Conservation (phyloP, 345 rosid genomes). For the Carallia pectinifolia region DNA sequence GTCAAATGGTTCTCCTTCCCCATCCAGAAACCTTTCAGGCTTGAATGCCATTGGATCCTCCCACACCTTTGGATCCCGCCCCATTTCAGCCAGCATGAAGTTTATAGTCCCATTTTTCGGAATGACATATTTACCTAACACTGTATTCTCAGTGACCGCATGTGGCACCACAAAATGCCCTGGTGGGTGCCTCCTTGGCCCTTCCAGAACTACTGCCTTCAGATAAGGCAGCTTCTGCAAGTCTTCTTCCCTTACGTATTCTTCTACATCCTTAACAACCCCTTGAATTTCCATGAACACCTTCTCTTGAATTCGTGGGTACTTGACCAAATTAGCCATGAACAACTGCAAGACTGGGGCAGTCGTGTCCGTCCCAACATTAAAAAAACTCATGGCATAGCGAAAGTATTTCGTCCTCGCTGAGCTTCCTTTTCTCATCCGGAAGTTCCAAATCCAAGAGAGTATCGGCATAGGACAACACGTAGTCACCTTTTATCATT, state of each 20-base stretch:
- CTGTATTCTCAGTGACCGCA: constrained; percentile 8
- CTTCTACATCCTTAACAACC: no score
- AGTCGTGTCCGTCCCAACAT: constrained; percentile 17
- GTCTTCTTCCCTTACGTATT: no score
- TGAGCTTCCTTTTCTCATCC: constrained; percentile 19
- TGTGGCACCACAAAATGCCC: constrained; percentile 12
- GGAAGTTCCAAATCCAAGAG: constrained; percentile 17
- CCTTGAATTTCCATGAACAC: no score
- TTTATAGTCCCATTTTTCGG: constrained; percentile 9
- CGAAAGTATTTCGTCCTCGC: background rate
- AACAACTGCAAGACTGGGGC: constrained; percentile 18
- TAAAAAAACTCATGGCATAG: constrained; percentile 16
- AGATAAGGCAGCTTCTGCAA: constrained; percentile 11
- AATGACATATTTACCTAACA: background rate
- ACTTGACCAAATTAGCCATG: constrained; percentile 9
- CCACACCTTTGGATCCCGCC: constrained; percentile 18
- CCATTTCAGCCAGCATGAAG: constrained; percentile 20
- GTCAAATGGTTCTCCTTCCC: no score
- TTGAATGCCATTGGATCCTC: background rate
- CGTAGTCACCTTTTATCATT: background rate
- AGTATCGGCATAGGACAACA: constrained; percentile 16
- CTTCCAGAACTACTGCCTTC: constrained; percentile 16
- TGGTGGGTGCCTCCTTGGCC: constrained; percentile 20
- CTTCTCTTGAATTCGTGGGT: no score
- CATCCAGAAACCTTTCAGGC: no score